phyloP scores from a whole-genome alignment of 768 basidiomycete species.

The Coprinellus micaceus region DNA sequence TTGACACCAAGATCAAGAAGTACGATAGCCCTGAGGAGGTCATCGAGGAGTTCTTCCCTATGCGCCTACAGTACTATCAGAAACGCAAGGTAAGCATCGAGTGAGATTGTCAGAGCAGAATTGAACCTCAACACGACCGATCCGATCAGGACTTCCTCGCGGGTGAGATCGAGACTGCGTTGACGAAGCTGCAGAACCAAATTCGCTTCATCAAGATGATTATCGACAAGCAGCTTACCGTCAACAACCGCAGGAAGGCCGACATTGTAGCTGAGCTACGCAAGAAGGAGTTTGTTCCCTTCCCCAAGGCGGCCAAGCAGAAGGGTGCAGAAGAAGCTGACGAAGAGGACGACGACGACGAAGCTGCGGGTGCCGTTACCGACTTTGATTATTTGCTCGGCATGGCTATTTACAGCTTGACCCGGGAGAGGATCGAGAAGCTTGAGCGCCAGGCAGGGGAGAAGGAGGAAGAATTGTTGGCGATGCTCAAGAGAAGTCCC shows the following conservation, averaged over 20 bases:
- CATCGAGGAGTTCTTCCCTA: slow-evolving; percentile 87
- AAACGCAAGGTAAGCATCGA: slow-evolving; percentile 77
- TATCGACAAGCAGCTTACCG: slow-evolving; percentile 72
- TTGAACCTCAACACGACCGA: slow-evolving; percentile 10
- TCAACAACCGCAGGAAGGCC: slow-evolving; percentile 84
- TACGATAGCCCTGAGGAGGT: slow-evolving; percentile 89
- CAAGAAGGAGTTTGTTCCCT: slow-evolving; percentile 81
- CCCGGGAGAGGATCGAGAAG: slow-evolving; percentile 91
- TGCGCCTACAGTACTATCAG: slow-evolving; percentile 87
- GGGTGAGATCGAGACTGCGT: slow-evolving; percentile 71
- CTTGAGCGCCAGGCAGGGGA: slow-evolving; percentile 73
- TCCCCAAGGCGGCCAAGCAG: slow-evolving; percentile 75
- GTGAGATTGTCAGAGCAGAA: not conserved
- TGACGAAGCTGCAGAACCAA: slow-evolving; percentile 89
- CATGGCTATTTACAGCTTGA: slow-evolving; percentile 95
- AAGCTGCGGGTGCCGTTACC: slow-evolving; percentile 30
- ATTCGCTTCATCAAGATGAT: slow-evolving; percentile 98
- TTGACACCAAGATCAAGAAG: slow-evolving; percentile 92
- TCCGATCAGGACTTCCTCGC: slow-evolving; percentile 72
- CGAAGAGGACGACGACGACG: slow-evolving; percentile 32
- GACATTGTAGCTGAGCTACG: slow-evolving; percentile 85
- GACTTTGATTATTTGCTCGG: slow-evolving; percentile 94
- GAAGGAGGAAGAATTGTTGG: slow-evolving; percentile 79
- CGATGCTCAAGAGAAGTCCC: slow-evolving; percentile 72
- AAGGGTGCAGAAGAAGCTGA: slow-evolving; percentile 54